Evolutionary conservation across 768 basidiomycete genomes (phyloP).

Genomic region (Suillus plorans): DNA sequence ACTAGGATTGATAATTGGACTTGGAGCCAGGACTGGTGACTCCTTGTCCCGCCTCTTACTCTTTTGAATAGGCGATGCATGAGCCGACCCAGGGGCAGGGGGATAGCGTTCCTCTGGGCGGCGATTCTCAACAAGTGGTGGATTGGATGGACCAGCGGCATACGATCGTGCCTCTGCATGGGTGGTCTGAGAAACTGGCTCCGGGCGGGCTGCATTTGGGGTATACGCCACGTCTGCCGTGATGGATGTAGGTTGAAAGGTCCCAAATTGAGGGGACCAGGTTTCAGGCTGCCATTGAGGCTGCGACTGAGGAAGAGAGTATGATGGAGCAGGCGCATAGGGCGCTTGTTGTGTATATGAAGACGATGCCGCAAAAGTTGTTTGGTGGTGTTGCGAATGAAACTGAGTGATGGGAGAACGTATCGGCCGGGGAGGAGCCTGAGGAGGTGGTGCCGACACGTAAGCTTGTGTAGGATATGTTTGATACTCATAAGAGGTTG

Average conservation of each 20-base stretch:
- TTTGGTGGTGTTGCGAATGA: slow-evolving; percentile 30
- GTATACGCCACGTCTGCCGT: slow-evolving; percentile 35
- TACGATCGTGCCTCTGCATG: slow-evolving; percentile 32
- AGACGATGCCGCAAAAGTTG: slow-evolving; percentile 24
- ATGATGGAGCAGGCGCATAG: slow-evolving; percentile 29
- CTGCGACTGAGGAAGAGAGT: slow-evolving; percentile 27
- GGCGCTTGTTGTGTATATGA: slow-evolving; percentile 29
- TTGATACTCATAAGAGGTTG: slow-evolving; percentile 50
- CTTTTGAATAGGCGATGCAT: slow-evolving; percentile 31
- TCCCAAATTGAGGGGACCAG: slow-evolving; percentile 37
- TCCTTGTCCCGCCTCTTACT: slow-evolving; percentile 39
- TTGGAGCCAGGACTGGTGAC: slow-evolving; percentile 25
- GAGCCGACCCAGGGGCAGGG: slow-evolving; percentile 24
- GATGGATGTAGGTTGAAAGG: slow-evolving; percentile 34
- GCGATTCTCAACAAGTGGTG: slow-evolving; percentile 33
- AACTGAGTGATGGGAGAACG: slow-evolving; percentile 33
- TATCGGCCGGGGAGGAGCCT: slow-evolving; percentile 28
- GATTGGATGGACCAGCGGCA: slow-evolving; percentile 23
- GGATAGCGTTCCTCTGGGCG: slow-evolving; percentile 35
- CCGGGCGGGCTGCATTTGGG: slow-evolving; percentile 33
- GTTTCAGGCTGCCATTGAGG: slow-evolving; percentile 41
- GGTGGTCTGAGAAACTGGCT: slow-evolving; percentile 28
- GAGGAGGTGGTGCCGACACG: slow-evolving; percentile 27
- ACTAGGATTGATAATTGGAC: slow-evolving; percentile 25
- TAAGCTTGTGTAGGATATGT: slow-evolving; percentile 36